Base-by-base conservation (phyloP, 495 filamentous ascomycete species). In the Baudoinia panamericana region DNA sequence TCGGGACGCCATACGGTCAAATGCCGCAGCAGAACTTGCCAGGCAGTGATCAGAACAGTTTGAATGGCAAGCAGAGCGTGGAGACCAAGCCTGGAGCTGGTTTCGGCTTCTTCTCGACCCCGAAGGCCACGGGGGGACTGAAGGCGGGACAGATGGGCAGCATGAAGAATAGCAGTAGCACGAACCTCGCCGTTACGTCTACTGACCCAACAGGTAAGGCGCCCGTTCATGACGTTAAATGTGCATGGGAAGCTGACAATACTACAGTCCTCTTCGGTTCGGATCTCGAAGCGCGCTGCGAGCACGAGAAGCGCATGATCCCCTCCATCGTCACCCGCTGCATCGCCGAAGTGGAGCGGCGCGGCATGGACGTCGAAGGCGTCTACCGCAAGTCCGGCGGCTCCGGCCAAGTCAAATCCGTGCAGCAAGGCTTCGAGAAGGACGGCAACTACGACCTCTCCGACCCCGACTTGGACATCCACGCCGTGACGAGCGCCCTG, bases 321-420 rank as follows among this genome's bases (percentile, higher is more conserved):
- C 92, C 92, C 17, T 75, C 75, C 54, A 80, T 99, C 33, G 78
- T 99, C 27, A 84, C 78, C 39, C 81, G 86, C 35, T 99, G 92
- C 63, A 93, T 99, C 52, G 83, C 94, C 56, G 90, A 99, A 63
- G 92, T 99, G 39, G 90, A 96, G 61, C 61, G 90, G 17, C 79
- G 92, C 60, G 90, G 90, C 30, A 95, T 99, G 86, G 86, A 96
- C 55, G 72, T 92, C 56, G 88, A 96, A 63, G 92, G 92, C 36
- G 93, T 99, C 49, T 99, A 99, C 66, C 78, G 92, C 46, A 99
- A 99, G 67, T 88, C 84, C 23, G 92, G 92, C 35, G 88, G 87
- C 51, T 79, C 78, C 40, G 79, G 79, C 1, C 82, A 84, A 46
- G 80, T 92, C 58, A 90, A 93, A 56, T 65, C 67, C 30, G 84